Conservation (phyloP, 768 basidiomycete species). For the Floccularia luteovirens region DNA sequence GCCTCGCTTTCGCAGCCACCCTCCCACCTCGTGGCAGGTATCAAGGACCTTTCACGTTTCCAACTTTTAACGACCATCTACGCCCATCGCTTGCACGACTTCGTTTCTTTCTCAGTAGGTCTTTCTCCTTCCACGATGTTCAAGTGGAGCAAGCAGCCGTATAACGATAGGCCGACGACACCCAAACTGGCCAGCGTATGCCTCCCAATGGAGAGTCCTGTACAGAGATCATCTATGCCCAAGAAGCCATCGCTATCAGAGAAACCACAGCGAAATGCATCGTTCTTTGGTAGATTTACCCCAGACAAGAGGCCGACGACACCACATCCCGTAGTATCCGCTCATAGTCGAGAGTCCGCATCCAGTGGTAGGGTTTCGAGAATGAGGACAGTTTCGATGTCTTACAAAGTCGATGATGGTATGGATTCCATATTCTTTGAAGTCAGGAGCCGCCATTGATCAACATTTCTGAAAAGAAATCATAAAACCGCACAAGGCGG, state of each 20-base stretch:
- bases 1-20: constrained; percentile 15
- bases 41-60: constrained; percentile 18
- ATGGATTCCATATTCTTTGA: background rate
- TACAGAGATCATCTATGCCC: constrained; percentile 11
- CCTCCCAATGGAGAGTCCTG: constrained; percentile 17
- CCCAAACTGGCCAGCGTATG: constrained; percentile 20
- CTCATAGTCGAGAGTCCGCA: constrained; percentile 1
- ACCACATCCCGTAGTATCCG: constrained; percentile 8
- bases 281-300: constrained; percentile 11
- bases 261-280: constrained; percentile 10
- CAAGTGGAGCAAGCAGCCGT: constrained; percentile 19
- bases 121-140: constrained; percentile 20
- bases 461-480: background rate
- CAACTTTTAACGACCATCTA: constrained; percentile 11
- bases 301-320: constrained; percentile 15
- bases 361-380: constrained; percentile 1
- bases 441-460: constrained; percentile 8
- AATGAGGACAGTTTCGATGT: constrained; percentile 6
- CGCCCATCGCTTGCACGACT: constrained; percentile 12
- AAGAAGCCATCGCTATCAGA: constrained; percentile 13
- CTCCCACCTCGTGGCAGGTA: constrained; percentile 24
- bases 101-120: constrained; percentile 9
- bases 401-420: constrained; percentile 6
- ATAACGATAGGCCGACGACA: constrained; percentile 21
- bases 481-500: background rate